Percentiles rank a stretch among this genome's conserved stretches.
Evolutionary conservation across 805 yeast species (phyloP).

Genomic region (Saturnispora galanensis): DNA sequence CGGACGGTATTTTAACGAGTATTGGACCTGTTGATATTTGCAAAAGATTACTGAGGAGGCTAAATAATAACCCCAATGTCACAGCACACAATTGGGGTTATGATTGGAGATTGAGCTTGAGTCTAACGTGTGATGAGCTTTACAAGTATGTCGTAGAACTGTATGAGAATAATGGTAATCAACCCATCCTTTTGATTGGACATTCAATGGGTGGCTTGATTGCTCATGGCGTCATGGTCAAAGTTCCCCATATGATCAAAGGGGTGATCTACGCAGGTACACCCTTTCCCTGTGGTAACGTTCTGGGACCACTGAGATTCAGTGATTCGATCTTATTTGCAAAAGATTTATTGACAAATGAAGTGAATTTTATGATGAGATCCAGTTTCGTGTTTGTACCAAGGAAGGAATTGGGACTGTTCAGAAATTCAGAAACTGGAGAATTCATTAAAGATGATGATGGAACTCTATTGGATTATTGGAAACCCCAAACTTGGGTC

Average conservation of each 20-base stretch:
- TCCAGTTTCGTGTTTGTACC: conserved; percentile 76
- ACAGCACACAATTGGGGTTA: conserved; percentile 73
- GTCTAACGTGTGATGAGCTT: conserved; percentile 43
- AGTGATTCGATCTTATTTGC: conserved; percentile 75
- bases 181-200: conserved; percentile 63
- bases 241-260: conserved; percentile 56
- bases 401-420: conserved; percentile 33
- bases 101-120: conserved; percentile 81
- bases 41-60: conserved; percentile 44
- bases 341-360: conserved; percentile 65
- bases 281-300: conserved; percentile 77
- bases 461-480: conserved; percentile 46
- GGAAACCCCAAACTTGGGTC: conserved; percentile 74
- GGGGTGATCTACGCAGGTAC: conserved; percentile 76
- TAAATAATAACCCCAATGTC: conserved; percentile 47
- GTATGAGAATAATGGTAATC: conserved; percentile 35
- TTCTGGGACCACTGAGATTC: conserved; percentile 73
- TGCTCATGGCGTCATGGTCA: conserved; percentile 69
- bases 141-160: conserved; percentile 37
- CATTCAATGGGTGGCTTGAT: conserved; percentile 94
- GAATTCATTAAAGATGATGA: conserved; percentile 35
- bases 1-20: conserved; percentile 72
- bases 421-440: conserved; percentile 50
- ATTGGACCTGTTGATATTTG: conserved; percentile 84
- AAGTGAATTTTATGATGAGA: conserved; percentile 82